A percentile compares a stretch with the other conserved stretches of the same genome.
Evolutionary conservation across 352 stramenopile species (phyloP).

Genomic region (Plasmopara muralis): DNA sequence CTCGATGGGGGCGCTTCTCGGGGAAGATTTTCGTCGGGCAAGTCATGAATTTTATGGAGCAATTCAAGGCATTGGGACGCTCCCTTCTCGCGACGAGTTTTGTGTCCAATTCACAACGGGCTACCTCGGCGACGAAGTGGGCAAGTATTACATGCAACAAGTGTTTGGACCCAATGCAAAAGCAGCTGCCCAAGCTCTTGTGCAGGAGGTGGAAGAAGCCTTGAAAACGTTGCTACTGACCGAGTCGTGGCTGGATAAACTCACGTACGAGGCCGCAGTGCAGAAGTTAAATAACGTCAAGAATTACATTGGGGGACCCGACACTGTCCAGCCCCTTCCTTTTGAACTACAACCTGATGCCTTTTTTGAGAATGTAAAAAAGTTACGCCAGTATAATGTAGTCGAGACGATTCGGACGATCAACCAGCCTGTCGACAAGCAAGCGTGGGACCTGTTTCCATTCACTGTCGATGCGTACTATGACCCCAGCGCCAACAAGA

Average conservation of each 20-base stretch:
- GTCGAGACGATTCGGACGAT: conserved; percentile 27
- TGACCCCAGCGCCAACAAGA: conserved; percentile 71
- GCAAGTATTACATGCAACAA: conserved; percentile 83
- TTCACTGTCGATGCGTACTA: conserved; percentile 90
- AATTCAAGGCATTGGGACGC: conserved; percentile 25
- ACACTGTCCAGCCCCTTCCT: conserved; percentile 37
- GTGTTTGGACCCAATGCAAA: conserved; percentile 84
- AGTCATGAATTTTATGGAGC: conserved; percentile 45
- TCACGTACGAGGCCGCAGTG: conserved; percentile 70
- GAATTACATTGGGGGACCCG: conserved; percentile 64
- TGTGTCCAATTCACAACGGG: conserved; percentile 69
- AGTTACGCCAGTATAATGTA: conserved; percentile 31
- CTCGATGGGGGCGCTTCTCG: conserved; percentile 33
- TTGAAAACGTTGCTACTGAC: conserved; percentile 75
- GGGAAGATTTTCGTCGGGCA: conserved; percentile 45
- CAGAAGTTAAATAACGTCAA: conserved; percentile 87
- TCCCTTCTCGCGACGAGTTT: conserved; percentile 38
- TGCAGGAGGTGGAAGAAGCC: conserved; percentile 80
- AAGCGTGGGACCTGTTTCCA: conserved; percentile 85
- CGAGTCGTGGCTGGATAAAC: conserved; percentile 83
- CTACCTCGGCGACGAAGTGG: conserved; percentile 82
- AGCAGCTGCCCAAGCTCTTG: conserved; percentile 60
- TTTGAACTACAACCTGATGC: conserved; percentile 41
- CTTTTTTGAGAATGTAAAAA: conserved; percentile 54
- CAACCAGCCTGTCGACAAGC: conserved; percentile 38